phyloP scores from a whole-genome alignment of 1,284 basidiomycete species.

The Trichosporon sp. region DNA sequence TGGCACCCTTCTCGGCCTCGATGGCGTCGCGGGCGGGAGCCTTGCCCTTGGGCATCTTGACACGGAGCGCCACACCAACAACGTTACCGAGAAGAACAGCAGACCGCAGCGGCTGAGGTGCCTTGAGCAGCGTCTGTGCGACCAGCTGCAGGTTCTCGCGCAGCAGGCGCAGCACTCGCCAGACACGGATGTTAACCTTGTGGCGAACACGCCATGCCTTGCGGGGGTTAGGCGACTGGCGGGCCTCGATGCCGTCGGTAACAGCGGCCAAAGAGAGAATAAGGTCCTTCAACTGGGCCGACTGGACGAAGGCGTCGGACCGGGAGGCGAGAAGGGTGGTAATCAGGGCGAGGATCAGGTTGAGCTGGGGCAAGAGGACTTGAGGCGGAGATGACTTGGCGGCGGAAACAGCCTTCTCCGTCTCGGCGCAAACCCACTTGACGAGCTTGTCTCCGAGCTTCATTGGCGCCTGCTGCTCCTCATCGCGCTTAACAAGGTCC shows the following conservation, averaged over 20 bases:
- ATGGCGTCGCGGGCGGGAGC: slow-evolving; percentile 24
- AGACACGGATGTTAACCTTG: slow-evolving; percentile 37
- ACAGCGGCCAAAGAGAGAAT: slow-evolving; percentile 35
- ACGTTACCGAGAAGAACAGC: slow-evolving; percentile 40
- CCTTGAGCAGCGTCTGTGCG: slow-evolving; percentile 32
- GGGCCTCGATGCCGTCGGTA: slow-evolving; percentile 35
- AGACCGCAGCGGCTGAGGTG: slow-evolving; percentile 25
- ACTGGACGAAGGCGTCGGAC: slow-evolving; percentile 23
- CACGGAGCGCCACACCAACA: slow-evolving; percentile 38
- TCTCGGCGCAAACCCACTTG: slow-evolving; percentile 39
- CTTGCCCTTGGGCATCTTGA: slow-evolving; percentile 24
- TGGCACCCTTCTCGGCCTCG: slow-evolving; percentile 35
- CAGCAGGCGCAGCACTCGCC: slow-evolving; percentile 36
- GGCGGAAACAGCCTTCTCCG: slow-evolving; percentile 30
- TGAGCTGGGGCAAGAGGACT: slow-evolving; percentile 36
- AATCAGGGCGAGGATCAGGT: slow-evolving; percentile 32
- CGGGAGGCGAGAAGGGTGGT: slow-evolving; percentile 30
- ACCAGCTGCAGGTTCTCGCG: slow-evolving; percentile 31
- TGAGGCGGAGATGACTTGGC: slow-evolving; percentile 25
- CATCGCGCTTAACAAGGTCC: slow-evolving; percentile 37
- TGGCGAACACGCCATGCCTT: slow-evolving; percentile 26
- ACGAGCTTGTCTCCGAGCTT: slow-evolving; percentile 46
- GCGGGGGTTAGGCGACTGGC: neutral
- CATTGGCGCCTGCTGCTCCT: slow-evolving; percentile 23
- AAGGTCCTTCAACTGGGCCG: slow-evolving; percentile 35